A percentile compares a stretch with the other conserved stretches of the same genome.
Conservation (phyloP, 441 rosid genomes). For the Mallotus japonicus region DNA sequence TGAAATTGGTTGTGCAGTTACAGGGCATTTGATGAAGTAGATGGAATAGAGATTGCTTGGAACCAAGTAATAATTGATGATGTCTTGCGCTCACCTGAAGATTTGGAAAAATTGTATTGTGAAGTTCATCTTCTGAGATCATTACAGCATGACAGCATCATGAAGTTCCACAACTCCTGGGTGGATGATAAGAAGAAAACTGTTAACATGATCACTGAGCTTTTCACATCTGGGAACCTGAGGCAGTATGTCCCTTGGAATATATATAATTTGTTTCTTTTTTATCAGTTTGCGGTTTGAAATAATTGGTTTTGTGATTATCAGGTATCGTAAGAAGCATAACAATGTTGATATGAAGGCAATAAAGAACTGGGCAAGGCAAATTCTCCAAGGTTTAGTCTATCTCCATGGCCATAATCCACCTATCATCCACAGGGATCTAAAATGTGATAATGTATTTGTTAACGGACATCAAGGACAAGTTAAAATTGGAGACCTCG, state of each 20-base stretch:
- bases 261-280: background rate
- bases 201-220: constrained; percentile 71
- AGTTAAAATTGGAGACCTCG: constrained; percentile 82
- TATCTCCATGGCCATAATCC: constrained; percentile 62
- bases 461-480: constrained; percentile 74
- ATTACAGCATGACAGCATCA: constrained; percentile 56
- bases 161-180: constrained; percentile 62
- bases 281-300: background rate
- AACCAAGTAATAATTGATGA: constrained; percentile 60
- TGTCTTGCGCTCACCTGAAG: constrained; percentile 53
- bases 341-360: constrained; percentile 64
- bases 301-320: background rate
- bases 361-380: constrained; percentile 72
- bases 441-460: constrained; percentile 70
- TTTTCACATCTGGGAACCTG: constrained; percentile 68
- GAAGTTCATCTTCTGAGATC: constrained; percentile 70
- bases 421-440: constrained; percentile 67
- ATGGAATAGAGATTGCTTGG: constrained; percentile 85
- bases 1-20: constrained; percentile 34
- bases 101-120: constrained; percentile 54
- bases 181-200: constrained; percentile 56
- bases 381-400: constrained; percentile 61
- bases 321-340: constrained; percentile 60
- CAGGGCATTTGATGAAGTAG: constrained; percentile 66
- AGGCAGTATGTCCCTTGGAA: constrained; percentile 40